Base-by-base conservation (phyloP, 2,329 filamentous ascomycete species). In the Exophiala mesophila region DNA sequence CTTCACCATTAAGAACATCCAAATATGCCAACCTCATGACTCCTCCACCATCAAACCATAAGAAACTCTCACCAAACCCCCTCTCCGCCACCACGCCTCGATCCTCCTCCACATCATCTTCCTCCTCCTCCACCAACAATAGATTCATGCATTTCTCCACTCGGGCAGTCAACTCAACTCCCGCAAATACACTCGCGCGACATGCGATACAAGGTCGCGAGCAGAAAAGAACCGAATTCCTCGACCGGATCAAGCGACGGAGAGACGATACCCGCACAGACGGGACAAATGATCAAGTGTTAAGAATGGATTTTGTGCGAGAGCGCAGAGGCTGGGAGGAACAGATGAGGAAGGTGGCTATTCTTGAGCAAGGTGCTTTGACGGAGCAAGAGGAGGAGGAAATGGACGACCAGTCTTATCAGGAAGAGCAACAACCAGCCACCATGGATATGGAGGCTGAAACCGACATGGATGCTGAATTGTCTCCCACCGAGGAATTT, bases 201-300 rank as follows among this genome's bases (percentile, higher is more conserved):
- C 44, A 49, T 26, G 41, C 46, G 2, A 33, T 35, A 9, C 24
- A 41, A n/a, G 47, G 31, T 16, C 38, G 49, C n/a, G 57, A 59
- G 8, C 58, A 62, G 23, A 60, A 63, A 18, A 64, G 64, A 37
- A 59, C 57, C 16, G 56, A 59, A 32, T 71, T 70, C 41, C 52
- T 69, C 3, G 68, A 68, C 48, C 61, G 63, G 16, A 58, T 70
- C 13, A 63, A 61, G 15, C 31, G 34, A n/a, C 41, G 47, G 8
- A 63, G 68, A 20, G 64, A 68, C 10, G 54, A 57, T 24, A 60
- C 57, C 1, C 59, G 63, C 5, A 65, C 64, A 41, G 61, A 65
- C 47, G 57, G 56, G 50, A 64, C 59, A 50, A 66, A 61, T 51
- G 72, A 62, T 55, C 67, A 61, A 59, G 60, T 64, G 45, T 63